These are phyloP conservation scores for Zygotorulaspora florentina DNA, from an alignment of 805 yeast genomes.

Conservation along the genomic window DNA sequence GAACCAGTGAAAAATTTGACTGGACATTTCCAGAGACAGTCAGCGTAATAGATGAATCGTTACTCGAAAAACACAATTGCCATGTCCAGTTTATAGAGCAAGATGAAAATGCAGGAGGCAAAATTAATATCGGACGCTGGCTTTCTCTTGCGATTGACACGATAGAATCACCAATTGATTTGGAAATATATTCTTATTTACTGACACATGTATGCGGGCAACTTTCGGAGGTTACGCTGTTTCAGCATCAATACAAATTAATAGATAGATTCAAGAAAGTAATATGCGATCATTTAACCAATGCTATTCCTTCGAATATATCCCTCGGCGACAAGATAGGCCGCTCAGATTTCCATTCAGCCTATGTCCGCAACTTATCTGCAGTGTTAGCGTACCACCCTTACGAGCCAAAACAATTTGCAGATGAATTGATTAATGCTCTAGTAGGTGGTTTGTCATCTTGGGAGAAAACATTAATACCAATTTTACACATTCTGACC, in stretches of 20 bases:
- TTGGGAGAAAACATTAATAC: conserved; percentile 75
- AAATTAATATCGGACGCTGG: conserved; percentile 50
- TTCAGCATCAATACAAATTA: conserved; percentile 40
- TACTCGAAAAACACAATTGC: conserved; percentile 40
- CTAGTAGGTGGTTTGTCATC: conserved; percentile 59
- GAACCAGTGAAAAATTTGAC: conserved; percentile 26
- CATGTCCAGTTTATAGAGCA: conserved; percentile 20
- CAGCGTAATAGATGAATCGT: conserved; percentile 44
- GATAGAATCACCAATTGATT: conserved; percentile 50
- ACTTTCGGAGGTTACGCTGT: conserved; percentile 53
- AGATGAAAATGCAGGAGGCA: conserved; percentile 16
- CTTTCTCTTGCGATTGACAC: conserved; percentile 46
- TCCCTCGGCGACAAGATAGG: conserved; percentile 43
- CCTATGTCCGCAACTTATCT: conserved; percentile 57
- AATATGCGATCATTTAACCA: conserved; percentile 56
- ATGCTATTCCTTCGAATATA: conserved; percentile 43
- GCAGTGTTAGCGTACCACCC: conserved; percentile 58
- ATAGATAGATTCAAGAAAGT: conserved; percentile 42
- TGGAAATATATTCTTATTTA: conserved; percentile 68
- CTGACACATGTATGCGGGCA: conserved; percentile 71
- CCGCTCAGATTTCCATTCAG: conserved; percentile 63
- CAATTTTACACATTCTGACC: conserved; percentile 70
- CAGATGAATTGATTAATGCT: conserved; percentile 59
- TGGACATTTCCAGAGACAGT: conserved; percentile 64
- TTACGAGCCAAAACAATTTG: conserved; percentile 50